These are phyloP conservation scores for Trichophyton verrucosum DNA, from an alignment of 2,329 filamentous ascomycete genomes.

Conservation along the genomic window DNA sequence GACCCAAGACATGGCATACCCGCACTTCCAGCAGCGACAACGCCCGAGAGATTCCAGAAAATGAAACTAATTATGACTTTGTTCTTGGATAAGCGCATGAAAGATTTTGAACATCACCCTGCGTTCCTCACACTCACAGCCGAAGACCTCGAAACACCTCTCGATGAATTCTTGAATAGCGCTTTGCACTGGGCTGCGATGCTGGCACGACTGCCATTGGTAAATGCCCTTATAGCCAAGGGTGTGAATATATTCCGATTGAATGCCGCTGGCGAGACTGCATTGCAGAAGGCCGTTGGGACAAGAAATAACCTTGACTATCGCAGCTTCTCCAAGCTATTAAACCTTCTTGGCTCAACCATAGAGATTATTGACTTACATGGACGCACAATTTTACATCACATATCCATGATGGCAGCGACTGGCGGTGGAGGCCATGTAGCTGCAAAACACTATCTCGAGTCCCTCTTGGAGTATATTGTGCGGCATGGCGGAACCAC, in stretches of 20 bases:
- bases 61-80: conserved; percentile 70
- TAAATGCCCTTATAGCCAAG: conserved; percentile 67
- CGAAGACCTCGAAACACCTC: conserved; percentile 77
- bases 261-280: conserved; percentile 81
- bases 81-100: conserved; percentile 61
- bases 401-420: conserved; percentile 90
- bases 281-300: conserved; percentile 79
- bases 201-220: conserved; percentile 67
- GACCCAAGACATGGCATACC: conserved; percentile 21
- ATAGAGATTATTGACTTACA: conserved; percentile 85
- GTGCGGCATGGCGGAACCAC: conserved; percentile 66
- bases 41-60: conserved; percentile 61
- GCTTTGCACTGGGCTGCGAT: conserved; percentile 95
- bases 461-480: conserved; percentile 86
- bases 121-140: conserved; percentile 64
- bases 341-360: conserved; percentile 77
- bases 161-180: conserved; percentile 74
- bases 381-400: conserved; percentile 83
- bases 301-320: conserved; percentile 93
- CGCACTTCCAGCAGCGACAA: conserved; percentile 40
- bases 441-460: conserved; percentile 80
- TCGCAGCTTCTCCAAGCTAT: conserved; percentile 74
- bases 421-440: conserved; percentile 87
- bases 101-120: conserved; percentile 62
- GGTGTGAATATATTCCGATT: conserved; percentile 81